Conservation (phyloP, 1,284 basidiomycete genomes). For the Malassezia yamatoensis region DNA sequence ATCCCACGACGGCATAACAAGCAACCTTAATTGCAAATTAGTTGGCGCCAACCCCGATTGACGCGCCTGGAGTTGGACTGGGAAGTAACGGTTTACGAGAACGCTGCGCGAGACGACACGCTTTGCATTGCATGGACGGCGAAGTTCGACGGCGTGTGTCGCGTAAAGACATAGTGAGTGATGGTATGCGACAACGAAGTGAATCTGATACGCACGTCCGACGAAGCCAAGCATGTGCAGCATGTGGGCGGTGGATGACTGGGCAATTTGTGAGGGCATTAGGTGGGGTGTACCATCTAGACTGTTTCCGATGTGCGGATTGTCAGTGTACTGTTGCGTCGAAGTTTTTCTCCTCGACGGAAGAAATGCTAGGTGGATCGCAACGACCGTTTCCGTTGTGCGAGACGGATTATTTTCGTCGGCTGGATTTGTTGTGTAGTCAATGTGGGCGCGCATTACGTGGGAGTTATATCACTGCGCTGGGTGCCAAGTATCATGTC, state of each 20-base stretch:
- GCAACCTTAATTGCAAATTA: too few relatives aligned
- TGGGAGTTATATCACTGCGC: conserved; percentile 97
- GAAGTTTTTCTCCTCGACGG: conserved; percentile 79
- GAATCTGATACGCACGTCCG: neutral
- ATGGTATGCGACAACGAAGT: neutral
- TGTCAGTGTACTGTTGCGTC: conserved; percentile 90
- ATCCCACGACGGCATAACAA: too few relatives aligned
- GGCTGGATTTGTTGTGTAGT: conserved; percentile 88
- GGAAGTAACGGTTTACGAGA: too few relatives aligned
- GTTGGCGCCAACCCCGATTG: too few relatives aligned
- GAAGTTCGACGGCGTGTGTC: conserved; percentile 2
- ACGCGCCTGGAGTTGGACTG: too few relatives aligned
- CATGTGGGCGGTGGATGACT: conserved; percentile 54
- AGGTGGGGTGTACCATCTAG: conserved; percentile 83
- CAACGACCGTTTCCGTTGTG: conserved; percentile 53
- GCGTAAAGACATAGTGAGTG: neutral
- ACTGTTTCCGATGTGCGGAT: conserved; percentile 88
- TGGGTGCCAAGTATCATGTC: conserved; percentile 98
- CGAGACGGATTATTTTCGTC: conserved; percentile 92
- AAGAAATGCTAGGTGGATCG: conserved; percentile 59
- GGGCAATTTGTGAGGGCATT: conserved; percentile 94
- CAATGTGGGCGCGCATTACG: conserved; percentile 87
- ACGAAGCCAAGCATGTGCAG: conserved; percentile 35
- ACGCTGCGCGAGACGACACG: too few relatives aligned
- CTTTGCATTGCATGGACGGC: neutral